Base-by-base conservation (phyloP, 768 basidiomycete species). In the Leccinum boreale region DNA sequence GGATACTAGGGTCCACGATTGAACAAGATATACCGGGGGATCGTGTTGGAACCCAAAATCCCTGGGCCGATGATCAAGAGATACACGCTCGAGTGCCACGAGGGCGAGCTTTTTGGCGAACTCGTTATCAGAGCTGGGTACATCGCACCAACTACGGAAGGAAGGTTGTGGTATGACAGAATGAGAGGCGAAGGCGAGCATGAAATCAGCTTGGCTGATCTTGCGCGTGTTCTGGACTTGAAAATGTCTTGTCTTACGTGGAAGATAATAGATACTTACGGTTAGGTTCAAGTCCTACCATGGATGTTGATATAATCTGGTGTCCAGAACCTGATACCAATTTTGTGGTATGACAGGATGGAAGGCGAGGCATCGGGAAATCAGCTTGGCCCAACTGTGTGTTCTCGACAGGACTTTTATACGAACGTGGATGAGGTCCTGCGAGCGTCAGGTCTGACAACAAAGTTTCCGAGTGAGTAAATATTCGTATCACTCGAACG, bases 11-110 rank as follows among this genome's bases (percentile, higher is more conserved):
- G 96, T 36, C 90, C 98, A 72, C 83, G 95, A 35, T 77, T 99
- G 65, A 96, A 96, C 79, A 98, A 98, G 76, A 95, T 97, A 54
- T 98, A 94, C 75, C 81, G 92, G 75, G 92, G 93, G 78, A 82
- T 85, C 6, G 92, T 95, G 39, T 87, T 89, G 3, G 94, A 96
- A 72, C 90, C 86, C 8, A 93, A 96, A 72, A 97, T 97, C 55
- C 76, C 98, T 23, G 65, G 71, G 56, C 95, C 94, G 0, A 94
- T 99, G 91, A 96, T 99, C 81, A 94, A 92, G 74, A 80, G 83
- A 57, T 99, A 94, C 70, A 92, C 96, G 0, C 77, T 90, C 24
- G 94, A 98, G 72, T 81, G 95, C 48, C 75, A 79, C 8, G 86
- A 91, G 8, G 94, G 92, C 29, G 97, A 99, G 74, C 87, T 78